Conservation (phyloP, 805 yeast genomes). For the Metschnikowia lochheadii region DNA sequence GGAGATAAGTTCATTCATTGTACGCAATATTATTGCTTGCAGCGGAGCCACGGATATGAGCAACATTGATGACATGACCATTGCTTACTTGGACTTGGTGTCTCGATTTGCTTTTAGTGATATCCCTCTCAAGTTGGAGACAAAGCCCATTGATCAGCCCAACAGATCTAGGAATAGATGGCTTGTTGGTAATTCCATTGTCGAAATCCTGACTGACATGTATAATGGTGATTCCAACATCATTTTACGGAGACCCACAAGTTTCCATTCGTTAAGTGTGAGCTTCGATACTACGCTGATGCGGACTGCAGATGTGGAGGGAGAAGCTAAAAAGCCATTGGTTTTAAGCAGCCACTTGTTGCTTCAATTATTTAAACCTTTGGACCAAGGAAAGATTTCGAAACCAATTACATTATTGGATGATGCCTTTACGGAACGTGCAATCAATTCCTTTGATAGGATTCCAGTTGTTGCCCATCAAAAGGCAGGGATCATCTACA, state of each 20-base stretch:
- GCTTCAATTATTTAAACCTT: conserved; percentile 47
- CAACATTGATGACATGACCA: conserved; percentile 47
- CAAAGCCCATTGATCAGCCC: conserved; percentile 3
- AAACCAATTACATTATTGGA: conserved; percentile 52
- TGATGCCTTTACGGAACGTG: conserved; percentile 42
- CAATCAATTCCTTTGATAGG: conserved; percentile 62
- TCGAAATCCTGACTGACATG: conserved; percentile 53
- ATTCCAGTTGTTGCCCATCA: conserved; percentile 75
- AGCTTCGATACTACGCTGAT: conserved; percentile 6
- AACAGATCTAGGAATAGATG: conserved; percentile 38
- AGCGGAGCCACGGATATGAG: conserved; percentile 20
- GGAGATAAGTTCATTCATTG: conserved; percentile 57
- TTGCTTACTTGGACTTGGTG: conserved; percentile 66
- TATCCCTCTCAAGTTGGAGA: conserved; percentile 46
- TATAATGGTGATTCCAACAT: conserved; percentile 49
- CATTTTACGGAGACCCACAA: conserved; percentile 55
- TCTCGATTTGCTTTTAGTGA: conserved; percentile 64
- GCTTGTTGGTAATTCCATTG: conserved; percentile 56
- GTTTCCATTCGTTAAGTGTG: conserved; percentile 43
- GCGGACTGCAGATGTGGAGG: conserved; percentile 5
- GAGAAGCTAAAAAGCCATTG: conserved; percentile 10
- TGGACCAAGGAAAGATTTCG: conserved; percentile 27
- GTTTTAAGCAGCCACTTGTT: conserved; percentile 41
- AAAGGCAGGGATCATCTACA: conserved; percentile 73
- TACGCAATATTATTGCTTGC: conserved; percentile 47